Conservation (phyloP, 2,329 filamentous ascomycete species). For the Paramyrothecium sp. region DNA sequence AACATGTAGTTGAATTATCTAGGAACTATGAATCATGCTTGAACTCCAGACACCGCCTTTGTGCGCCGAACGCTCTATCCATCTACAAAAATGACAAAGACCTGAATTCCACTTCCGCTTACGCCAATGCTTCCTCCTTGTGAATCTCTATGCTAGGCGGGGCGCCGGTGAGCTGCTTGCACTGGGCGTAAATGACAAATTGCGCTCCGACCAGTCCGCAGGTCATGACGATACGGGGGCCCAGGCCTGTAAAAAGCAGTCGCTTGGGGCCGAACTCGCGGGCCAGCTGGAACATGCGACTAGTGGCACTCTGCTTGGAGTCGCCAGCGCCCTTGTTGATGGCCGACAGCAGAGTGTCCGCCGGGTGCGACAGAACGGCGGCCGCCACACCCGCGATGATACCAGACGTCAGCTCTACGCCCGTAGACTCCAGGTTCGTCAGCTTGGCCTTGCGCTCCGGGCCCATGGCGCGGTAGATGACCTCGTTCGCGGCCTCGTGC, state of each 20-base stretch:
- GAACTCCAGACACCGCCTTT: too few species aligned
- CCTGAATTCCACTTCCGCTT: background rate
- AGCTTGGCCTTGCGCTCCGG: constrained; percentile 63
- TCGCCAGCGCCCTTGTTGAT: constrained; percentile 56
- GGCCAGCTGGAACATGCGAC: constrained; percentile 51
- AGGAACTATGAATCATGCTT: too few species aligned
- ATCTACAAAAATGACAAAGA: background rate
- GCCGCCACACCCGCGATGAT: constrained; percentile 86
- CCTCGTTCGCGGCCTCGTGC: constrained; percentile 83
- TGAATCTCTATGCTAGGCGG: constrained; percentile 52
- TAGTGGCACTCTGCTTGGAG: constrained; percentile 43
- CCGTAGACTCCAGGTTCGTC: constrained; percentile 71
- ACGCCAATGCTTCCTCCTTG: constrained; percentile 36
- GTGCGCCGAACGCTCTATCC: background rate
- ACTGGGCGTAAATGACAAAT: constrained; percentile 56
- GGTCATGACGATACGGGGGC: constrained; percentile 52
- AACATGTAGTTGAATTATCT: too few species aligned
- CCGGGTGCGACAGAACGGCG: constrained; percentile 84
- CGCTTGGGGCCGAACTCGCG: constrained; percentile 49
- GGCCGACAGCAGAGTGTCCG: constrained; percentile 62
- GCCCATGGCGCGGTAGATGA: constrained; percentile 69
- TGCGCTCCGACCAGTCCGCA: constrained; percentile 51
- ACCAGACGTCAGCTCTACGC: constrained; percentile 82
- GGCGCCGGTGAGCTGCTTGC: constrained; percentile 50
- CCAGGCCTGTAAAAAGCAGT: constrained; percentile 45